Evolutionary conservation across 176 grass and related monocot species (phyloP).

Genomic region (Musa acuminata): DNA sequence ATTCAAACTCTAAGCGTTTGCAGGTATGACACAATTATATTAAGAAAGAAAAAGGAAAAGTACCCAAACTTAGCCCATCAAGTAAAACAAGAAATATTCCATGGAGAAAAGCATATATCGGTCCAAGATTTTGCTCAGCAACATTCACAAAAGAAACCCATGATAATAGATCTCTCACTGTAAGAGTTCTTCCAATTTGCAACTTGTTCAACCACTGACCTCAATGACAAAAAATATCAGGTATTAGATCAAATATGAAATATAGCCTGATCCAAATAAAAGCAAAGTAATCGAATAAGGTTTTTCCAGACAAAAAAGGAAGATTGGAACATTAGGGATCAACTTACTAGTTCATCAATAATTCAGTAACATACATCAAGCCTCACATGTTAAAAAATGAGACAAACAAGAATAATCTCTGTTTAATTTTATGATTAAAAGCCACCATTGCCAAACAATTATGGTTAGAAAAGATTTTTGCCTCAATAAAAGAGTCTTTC

Average conservation of each 20-base stretch:
- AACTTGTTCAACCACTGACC: slow-evolving; percentile 81
- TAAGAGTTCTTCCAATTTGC: slow-evolving; percentile 61
- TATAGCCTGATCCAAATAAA: background rate
- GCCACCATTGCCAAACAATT: too few relatives aligned
- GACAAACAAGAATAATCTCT: too few relatives aligned
- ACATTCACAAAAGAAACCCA: slow-evolving; percentile 86
- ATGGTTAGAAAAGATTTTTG: too few relatives aligned
- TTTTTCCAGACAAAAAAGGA: background rate
- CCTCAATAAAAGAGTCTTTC: too few relatives aligned
- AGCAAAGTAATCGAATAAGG: background rate
- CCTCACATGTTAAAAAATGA: too few relatives aligned
- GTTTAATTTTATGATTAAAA: too few relatives aligned
- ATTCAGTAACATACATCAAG: too few relatives aligned
- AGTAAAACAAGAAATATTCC: slow-evolving; percentile 83
- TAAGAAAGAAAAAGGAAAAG: background rate
- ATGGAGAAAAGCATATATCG: slow-evolving; percentile 62
- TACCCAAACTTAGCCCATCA: slow-evolving; percentile 84
- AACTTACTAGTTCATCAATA: too few relatives aligned
- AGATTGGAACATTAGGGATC: too few relatives aligned
- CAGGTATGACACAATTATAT: background rate
- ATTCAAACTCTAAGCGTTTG: background rate
- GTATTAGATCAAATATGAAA: background rate
- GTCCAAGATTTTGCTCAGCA: slow-evolving; percentile 48
- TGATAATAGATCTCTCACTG: slow-evolving; percentile 72
- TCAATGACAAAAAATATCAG: slow-evolving; percentile 7